Conservation (phyloP, 2,329 filamentous ascomycete genomes). For the Calonectria fujianensis region DNA sequence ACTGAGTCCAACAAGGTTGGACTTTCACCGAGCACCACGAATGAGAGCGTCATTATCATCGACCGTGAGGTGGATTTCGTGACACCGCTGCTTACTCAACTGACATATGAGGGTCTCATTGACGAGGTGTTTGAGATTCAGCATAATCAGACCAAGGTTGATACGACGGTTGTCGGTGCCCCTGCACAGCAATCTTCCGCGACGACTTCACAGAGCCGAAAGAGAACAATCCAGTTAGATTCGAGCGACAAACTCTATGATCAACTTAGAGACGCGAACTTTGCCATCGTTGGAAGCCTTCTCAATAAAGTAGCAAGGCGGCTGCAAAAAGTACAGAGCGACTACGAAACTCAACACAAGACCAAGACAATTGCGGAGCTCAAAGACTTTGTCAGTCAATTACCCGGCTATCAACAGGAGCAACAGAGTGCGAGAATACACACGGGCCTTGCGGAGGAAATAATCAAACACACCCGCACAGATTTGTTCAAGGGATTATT, state of each 20-base stretch:
- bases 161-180: conserved; percentile 90
- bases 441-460: conserved; percentile 93
- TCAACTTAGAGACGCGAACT: conserved; percentile 93
- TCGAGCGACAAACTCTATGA: conserved; percentile 92
- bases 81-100: conserved; percentile 91
- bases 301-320: conserved; percentile 94
- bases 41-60: conserved; percentile 94
- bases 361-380: conserved; percentile 93
- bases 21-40: conserved; percentile 88
- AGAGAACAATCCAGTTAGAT: conserved; percentile 92
- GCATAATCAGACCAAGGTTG: conserved; percentile 94
- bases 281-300: conserved; percentile 91
- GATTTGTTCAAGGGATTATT: conserved; percentile 92
- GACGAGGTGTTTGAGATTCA: conserved; percentile 95
- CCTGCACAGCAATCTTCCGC: conserved; percentile 75
- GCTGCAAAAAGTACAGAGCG: conserved; percentile 85
- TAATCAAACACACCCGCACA: conserved; percentile 92
- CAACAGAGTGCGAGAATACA: conserved; percentile 95
- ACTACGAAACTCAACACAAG: conserved; percentile 93
- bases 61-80: conserved; percentile 97
- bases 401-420: conserved; percentile 94
- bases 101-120: conserved; percentile 97
- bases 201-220: conserved; percentile 77
- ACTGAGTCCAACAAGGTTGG: conserved; percentile 77
- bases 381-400: conserved; percentile 94